Conservation (phyloP, 2,329 filamentous ascomycete species). For the Aspergillus hortae region DNA sequence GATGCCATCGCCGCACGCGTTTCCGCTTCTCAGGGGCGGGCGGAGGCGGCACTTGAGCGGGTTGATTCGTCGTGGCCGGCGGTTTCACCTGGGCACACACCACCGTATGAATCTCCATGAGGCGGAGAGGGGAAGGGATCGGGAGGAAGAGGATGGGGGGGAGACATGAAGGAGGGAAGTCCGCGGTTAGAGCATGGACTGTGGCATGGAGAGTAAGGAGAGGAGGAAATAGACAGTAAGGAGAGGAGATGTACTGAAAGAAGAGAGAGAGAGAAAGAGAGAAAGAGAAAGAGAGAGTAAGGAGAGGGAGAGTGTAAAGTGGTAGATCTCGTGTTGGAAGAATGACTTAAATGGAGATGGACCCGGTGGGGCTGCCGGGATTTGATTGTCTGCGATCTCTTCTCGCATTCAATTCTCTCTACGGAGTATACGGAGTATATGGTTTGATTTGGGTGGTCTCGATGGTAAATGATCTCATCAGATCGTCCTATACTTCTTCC, state of each 20-base stretch:
- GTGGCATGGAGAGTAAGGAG: not conserved
- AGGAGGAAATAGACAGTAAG: not conserved
- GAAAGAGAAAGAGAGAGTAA: not conserved
- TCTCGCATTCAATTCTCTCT: not conserved
- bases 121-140: slow-evolving; percentile 13
- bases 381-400: not conserved
- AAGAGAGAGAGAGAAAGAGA: not conserved
- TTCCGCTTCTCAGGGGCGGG: slow-evolving; percentile 24
- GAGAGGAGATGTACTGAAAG: not conserved
- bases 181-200: not conserved
- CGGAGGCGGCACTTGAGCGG: slow-evolving; percentile 5
- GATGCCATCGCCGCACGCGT: slow-evolving; percentile 39
- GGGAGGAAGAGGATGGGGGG: slow-evolving; percentile 6
- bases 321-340: not conserved
- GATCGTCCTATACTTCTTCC: not conserved
- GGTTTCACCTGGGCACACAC: slow-evolving; percentile 16
- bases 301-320: not conserved
- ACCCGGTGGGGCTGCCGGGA: not conserved
- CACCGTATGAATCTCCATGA: slow-evolving; percentile 28
- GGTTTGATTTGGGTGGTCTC: too few relatives aligned
- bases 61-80: slow-evolving; percentile 12
- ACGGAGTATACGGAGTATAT: not conserved
- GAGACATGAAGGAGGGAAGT: slow-evolving; percentile 22
- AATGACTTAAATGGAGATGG: not conserved
- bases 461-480: not conserved